Evolutionary conservation across 2,329 filamentous ascomycete species (phyloP).

Genomic region (Phoma herbarum): DNA sequence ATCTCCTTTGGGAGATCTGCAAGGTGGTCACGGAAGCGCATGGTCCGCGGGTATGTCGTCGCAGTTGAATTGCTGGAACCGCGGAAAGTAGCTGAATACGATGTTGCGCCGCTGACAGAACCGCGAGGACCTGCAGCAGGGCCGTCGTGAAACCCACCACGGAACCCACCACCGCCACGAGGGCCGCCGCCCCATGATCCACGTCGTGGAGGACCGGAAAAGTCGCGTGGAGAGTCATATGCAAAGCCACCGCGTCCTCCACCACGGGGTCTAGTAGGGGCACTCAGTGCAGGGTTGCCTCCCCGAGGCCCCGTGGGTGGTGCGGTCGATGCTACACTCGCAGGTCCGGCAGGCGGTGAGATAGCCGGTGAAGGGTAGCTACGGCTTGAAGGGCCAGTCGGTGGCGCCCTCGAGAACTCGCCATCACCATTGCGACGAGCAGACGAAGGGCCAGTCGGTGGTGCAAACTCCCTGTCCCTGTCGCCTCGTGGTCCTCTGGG

Average conservation of each 20-base stretch:
- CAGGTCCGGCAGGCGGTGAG: slow-evolving; percentile 52
- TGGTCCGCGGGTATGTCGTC: slow-evolving; percentile 58
- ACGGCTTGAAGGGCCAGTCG: slow-evolving; percentile 51
- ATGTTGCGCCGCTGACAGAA: slow-evolving; percentile 35
- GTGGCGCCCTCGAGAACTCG: slow-evolving; percentile 48
- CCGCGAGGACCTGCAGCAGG: slow-evolving; percentile 50
- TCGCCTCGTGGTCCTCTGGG: slow-evolving; percentile 48
- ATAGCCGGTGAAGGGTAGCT: slow-evolving; percentile 50
- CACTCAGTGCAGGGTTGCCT: slow-evolving; percentile 50
- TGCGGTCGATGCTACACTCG: slow-evolving; percentile 38
- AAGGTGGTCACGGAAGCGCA: slow-evolving; percentile 56
- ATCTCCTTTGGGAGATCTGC: slow-evolving; percentile 56
- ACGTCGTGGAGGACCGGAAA: slow-evolving; percentile 45
- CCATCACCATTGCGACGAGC: slow-evolving; percentile 50
- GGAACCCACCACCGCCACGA: slow-evolving; percentile 42
- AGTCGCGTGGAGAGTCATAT: slow-evolving; percentile 50
- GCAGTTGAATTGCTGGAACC: slow-evolving; percentile 55
- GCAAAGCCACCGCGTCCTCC: slow-evolving; percentile 53
- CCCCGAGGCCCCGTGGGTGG: slow-evolving; percentile 48
- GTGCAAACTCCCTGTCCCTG: slow-evolving; percentile 48
- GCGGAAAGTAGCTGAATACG: slow-evolving; percentile 51
- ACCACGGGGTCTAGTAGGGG: slow-evolving; percentile 52
- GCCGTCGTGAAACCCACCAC: slow-evolving; percentile 31
- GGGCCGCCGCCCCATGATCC: slow-evolving; percentile 48
- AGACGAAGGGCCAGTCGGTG: slow-evolving; percentile 49